phyloP scores from a whole-genome alignment of 257 asterid species.

The Henckelia pumila region DNA sequence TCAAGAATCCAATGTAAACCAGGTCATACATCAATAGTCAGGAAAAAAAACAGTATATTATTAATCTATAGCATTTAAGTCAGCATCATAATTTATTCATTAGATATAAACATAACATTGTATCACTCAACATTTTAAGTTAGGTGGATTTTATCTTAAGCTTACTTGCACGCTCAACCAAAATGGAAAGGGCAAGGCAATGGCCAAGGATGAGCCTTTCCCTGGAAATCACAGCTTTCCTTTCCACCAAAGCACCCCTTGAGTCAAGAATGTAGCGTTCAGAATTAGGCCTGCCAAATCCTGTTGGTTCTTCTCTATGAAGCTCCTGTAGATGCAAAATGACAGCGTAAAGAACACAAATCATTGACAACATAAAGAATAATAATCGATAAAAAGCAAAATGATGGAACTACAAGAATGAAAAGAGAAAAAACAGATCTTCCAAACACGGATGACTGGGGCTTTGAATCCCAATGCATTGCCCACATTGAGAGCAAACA shows the following conservation, averaged over 20 bases:
- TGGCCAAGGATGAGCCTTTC: slow-evolving; percentile 94
- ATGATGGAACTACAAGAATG: not conserved
- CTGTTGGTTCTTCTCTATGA: slow-evolving; percentile 85
- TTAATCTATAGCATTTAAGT: not conserved
- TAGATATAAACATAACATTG: not conserved
- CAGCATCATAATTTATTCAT: not conserved
- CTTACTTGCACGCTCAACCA: slow-evolving; percentile 84
- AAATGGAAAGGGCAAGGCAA: slow-evolving; percentile 84
- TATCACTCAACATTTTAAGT: slow-evolving; percentile 16
- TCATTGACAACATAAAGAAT: not conserved
- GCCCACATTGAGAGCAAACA: not conserved
- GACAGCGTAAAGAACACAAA: slow-evolving; percentile 8
- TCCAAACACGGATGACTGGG: not conserved
- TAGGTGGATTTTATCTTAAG: slow-evolving; percentile 20
- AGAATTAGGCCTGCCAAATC: slow-evolving; percentile 86
- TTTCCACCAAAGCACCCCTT: slow-evolving; percentile 82
- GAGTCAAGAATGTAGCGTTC: slow-evolving; percentile 85
- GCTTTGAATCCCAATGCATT: not conserved
- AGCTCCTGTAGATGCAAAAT: slow-evolving; percentile 60
- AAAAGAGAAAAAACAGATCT: not conserved
- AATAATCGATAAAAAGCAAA: not conserved
- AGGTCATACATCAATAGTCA: not conserved
- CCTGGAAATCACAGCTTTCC: slow-evolving; percentile 84
- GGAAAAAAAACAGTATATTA: not conserved
- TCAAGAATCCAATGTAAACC: slow-evolving; percentile 14